Evolutionary conservation across 805 yeast genomes (phyloP), one percentile per base, ranked within the genome.

Genomic region (Candida palmyrensis): DNA sequence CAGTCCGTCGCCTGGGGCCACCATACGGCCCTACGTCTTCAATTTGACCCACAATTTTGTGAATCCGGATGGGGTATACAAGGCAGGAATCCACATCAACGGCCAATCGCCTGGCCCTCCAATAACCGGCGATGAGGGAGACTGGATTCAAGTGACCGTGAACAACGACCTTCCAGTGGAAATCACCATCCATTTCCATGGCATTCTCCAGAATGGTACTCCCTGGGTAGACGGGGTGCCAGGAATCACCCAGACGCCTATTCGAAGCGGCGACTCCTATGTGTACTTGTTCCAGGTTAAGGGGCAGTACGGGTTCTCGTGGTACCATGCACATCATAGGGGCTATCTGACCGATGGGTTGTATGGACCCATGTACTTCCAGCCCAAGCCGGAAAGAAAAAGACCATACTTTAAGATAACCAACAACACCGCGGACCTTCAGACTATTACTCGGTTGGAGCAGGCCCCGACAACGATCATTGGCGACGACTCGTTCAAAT

Each of bases 281-380:
- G 51, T 58, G 1, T 71, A 75, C 41, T 45, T 53, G 26, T 73
- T 74, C 45, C 59, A 59, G 12, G 49, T 59, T 3, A 38, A 29
- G 12, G 53, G 53, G 29, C 74, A 69, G 35, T 48, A 55, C 18
- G 81, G 81, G 0, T 65, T 77, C 1, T 68, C 54, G 33, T 75
- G 80, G 80, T 75, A 73, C 47, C 81, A 75, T 40, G 62, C 77
- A 4, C 80, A 75, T 33, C 57, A 54, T 35, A 47, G 61, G 7
- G 66, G 69, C 2, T 75, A 73, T 40, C 57, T 66, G 35, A 55
- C 68, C 21, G 73, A 70, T 38, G 79, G 79, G 1, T 44, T 75
- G 3, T 54, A 59, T 13, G 79, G 78, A 5, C 69, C 68, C 1
- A 44, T 74, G 17, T 57, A 71, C 18, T 50, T 67, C 5, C 71